phyloP scores from a whole-genome alignment of 495 filamentous ascomycete species.

The Talaromyces ruber region DNA sequence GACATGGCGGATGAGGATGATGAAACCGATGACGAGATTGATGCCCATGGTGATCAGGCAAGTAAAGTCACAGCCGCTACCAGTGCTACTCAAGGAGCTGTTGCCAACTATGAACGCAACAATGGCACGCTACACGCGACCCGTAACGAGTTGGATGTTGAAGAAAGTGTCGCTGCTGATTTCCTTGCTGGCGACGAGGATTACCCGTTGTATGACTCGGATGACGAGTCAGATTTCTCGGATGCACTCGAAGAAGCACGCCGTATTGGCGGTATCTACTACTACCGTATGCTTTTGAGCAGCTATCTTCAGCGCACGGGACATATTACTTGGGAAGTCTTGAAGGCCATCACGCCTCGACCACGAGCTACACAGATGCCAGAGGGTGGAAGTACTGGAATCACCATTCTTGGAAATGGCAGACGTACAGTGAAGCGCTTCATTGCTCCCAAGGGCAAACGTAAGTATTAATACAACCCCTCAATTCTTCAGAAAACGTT shows the following conservation, averaged over 20 bases:
- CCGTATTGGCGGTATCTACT: conserved; percentile 61
- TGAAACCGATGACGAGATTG: conserved; percentile 47
- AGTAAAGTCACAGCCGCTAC: conserved; percentile 8
- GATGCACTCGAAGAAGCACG: conserved; percentile 66
- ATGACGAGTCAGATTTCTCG: conserved; percentile 64
- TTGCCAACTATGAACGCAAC: conserved; percentile 13
- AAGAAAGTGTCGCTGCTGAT: conserved; percentile 61
- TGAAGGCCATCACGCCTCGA: conserved; percentile 47
- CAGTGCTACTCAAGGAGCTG: conserved; percentile 13
- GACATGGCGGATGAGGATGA: conserved; percentile 61
- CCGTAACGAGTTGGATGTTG: conserved; percentile 57
- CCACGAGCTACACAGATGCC: conserved; percentile 55
- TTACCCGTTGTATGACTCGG: conserved; percentile 88
- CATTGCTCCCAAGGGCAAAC: conserved; percentile 83
- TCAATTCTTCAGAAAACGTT: background rate
- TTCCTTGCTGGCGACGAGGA: conserved; percentile 53
- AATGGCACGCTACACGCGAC: conserved; percentile 23
- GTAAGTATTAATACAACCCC: conserved; percentile 26
- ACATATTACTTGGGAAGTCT: conserved; percentile 29
- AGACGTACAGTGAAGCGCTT: conserved; percentile 57
- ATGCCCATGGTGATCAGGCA: conserved; percentile 4
- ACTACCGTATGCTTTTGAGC: conserved; percentile 48
- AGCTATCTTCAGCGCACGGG: conserved; percentile 32
- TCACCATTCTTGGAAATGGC: conserved; percentile 36
- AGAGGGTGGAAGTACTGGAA: conserved; percentile 34